Conservation (phyloP, 352 stramenopile genomes). For the Phytophthora syringae region DNA sequence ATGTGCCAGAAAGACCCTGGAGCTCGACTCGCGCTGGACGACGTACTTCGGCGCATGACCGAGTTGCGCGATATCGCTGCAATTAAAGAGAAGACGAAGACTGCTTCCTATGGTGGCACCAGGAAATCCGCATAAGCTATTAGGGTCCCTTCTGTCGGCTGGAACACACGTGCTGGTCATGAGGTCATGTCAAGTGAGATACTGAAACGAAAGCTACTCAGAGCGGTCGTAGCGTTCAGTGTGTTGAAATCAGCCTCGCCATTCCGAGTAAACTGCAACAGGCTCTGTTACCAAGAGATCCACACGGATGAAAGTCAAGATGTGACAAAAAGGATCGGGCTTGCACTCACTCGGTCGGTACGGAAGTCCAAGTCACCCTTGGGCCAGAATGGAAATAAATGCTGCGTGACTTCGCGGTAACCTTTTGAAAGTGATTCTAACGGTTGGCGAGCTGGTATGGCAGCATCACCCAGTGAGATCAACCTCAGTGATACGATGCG, state of each 20-base stretch:
- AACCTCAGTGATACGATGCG: no score
- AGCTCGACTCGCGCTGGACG: conserved; percentile 12
- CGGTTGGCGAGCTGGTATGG: no score
- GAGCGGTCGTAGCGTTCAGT: no score
- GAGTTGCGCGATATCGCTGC: conserved; percentile 4
- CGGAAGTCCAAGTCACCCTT: neutral
- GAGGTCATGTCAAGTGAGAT: no score
- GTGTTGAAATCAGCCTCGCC: no score
- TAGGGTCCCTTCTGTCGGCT: no score
- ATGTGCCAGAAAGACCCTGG: conserved; percentile 24
- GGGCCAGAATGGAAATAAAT: neutral
- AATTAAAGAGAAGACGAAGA: neutral
- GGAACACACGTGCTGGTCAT: no score
- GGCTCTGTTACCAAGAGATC: neutral
- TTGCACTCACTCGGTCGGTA: neutral
- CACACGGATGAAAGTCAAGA: neutral
- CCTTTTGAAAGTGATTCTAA: no score
- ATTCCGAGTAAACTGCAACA: neutral
- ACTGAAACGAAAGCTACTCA: no score
- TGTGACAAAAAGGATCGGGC: neutral
- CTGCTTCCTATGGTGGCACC: neutral
- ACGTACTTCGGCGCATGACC: conserved; percentile 22
- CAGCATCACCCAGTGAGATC: no score
- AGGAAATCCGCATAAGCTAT: neutral
- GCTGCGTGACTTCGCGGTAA: no score